Evolutionary conservation across 2,329 filamentous ascomycete species (phyloP), one percentile per base, ranked within the genome.

Genomic region (Fusarium sp.): DNA sequence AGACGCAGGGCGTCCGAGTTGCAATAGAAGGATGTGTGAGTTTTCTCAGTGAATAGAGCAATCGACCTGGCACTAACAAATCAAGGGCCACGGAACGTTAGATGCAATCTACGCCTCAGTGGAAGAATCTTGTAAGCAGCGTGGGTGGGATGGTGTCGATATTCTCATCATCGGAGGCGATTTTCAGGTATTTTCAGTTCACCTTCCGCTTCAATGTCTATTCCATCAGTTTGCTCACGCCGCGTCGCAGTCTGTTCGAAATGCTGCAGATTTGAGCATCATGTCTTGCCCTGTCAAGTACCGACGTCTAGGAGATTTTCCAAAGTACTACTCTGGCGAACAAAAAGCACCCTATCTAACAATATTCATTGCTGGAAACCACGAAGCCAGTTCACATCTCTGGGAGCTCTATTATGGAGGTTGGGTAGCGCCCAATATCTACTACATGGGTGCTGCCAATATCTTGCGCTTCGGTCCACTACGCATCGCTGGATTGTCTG

Each of bases 401-500:
- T 96, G 91, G 86, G 96, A 99, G 82, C 88, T 99, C 1, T 97
- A 94, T 84, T 97, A 98, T 79, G 96, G 96, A 56, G 96, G 96
- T 55, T 99, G 96, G 96, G 96, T 94, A 10, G 95, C 95, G 12
- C 94, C 94, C 13, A 97, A 96, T 75, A 98, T 99, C 71, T 99
- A 98, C 85, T 99, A 98, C 83, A 88, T 98, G 80, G 96, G 96
- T 53, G 94, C 94, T 38, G 94, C 96, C 66, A 98, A 97, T 79
- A 91, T 99, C 13, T 80, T 99, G 44, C 91, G 92, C 22, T 85
- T 97, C 36, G 95, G 95, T 0, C 92, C 93, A 3, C 83, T 99
- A 53, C 91, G 96, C 27, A 97, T 99, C 69, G 93, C 94, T 39
- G 95, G 92, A 9, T 85, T 98, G 80, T 96, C 94, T 58, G 96